Evolutionary conservation across 2,329 filamentous ascomycete genomes (phyloP).

Genomic region (Raffaelea albimanens): DNA sequence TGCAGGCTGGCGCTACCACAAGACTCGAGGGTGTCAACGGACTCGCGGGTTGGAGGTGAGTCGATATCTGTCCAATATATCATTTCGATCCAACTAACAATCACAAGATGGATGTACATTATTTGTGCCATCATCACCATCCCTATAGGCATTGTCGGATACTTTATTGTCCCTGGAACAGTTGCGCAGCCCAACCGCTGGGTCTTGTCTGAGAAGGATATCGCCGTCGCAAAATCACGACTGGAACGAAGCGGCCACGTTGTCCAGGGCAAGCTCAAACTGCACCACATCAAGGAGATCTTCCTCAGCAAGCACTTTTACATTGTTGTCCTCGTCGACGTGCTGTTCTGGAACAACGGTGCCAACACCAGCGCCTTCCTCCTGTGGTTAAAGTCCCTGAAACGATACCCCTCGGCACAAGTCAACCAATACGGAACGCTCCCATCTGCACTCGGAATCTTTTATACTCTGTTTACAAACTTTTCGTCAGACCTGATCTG

Average conservation of each 20-base stretch:
- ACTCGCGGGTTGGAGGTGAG: constrained; percentile 39
- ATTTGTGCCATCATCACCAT: constrained; percentile 24
- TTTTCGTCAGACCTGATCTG: constrained; percentile 45
- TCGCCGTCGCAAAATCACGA: constrained; percentile 23
- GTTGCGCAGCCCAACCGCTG: constrained; percentile 27
- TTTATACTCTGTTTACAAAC: constrained; percentile 43
- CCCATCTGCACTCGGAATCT: constrained; percentile 37
- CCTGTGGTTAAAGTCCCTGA: constrained; percentile 48
- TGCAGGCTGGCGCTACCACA: constrained; percentile 31
- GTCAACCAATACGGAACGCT: constrained; percentile 6
- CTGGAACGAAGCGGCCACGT: constrained; percentile 26
- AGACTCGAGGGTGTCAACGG: constrained; percentile 33
- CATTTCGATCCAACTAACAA: too few species aligned
- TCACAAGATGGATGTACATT: constrained; percentile 47
- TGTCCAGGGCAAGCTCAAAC: constrained; percentile 24
- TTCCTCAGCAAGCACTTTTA: constrained; percentile 32
- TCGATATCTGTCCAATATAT: too few species aligned
- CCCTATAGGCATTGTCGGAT: constrained; percentile 40
- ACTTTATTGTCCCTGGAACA: constrained; percentile 37
- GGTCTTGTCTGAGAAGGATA: constrained; percentile 24
- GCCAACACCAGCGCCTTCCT: constrained; percentile 36
- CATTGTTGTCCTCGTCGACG: constrained; percentile 37
- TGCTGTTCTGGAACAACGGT: constrained; percentile 47
- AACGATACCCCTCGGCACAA: neutral
- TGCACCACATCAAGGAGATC: constrained; percentile 20